Evolutionary conservation across 2,329 filamentous ascomycete genomes (phyloP), one percentile per base, ranked within the genome.

Genomic region (Colletotrichum zoysiae): DNA sequence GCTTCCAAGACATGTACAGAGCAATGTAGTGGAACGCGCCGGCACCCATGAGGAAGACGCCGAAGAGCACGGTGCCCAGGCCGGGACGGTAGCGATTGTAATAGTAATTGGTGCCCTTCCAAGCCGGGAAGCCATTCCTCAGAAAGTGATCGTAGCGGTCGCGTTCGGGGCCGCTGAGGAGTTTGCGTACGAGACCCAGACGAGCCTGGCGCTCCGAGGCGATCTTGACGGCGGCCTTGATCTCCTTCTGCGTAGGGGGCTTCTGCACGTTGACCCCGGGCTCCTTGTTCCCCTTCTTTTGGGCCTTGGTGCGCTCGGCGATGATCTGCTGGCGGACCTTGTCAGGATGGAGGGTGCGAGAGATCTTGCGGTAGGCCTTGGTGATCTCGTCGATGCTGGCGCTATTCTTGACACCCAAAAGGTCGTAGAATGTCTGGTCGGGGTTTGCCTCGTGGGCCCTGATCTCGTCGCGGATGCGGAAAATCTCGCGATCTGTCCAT

Each of bases 31-130:
- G 96, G 48, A 93, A 91, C 40, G 86, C 93, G 74, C 96, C 96
- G 69, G 95, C 95, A 63, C 93, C 89, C 64, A 94, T 89, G 74
- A 97, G 81, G 82, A 98, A 94, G 51, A 97, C 84, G 59, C 95
- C 95, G 35, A 92, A 73, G 63, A 98, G 82, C 57, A 97, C 96
- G 18, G 93, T 93, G 71, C 94, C 94, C 56, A 98, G 86, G 11
- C 96, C 96, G 1, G 96, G 96, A 26, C 96, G 90, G 87, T 95
- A 98, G 70, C 96, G 91, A 78, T 91, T 91, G 86, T 99, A 99
- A 88, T 98, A 99, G 88, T 99, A 99, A 74, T 96, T 95, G 56
- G 95, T 98, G 70, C 96, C 96, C 85, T 95, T 95, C 96, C 96
- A 99, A 67, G 90, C 90, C 42, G 96, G 96, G 85, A 99, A 99